Evolutionary conservation across 225 moss, liverwort and hornwort species (phyloP), one percentile per base, ranked within the genome.

Genomic region (Physcomitrellopsis africana): DNA sequence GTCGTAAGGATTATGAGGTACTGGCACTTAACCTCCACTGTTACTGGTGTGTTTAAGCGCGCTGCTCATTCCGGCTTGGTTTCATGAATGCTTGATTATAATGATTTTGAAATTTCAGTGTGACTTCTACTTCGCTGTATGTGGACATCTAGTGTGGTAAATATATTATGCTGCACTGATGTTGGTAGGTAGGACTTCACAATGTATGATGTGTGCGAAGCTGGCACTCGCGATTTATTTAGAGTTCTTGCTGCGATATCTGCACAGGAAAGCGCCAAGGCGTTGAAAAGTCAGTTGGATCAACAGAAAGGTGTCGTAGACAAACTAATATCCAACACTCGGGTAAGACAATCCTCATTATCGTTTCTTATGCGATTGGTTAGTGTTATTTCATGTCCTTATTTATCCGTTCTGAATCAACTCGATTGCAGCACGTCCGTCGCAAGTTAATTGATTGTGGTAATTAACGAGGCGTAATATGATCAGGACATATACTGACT

Each of bases 1-100:
- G 99, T 48, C 86, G 99, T 46, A 99, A 99, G 67, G 99, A 99
- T 70, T 95, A 99, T 67, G 93, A 93, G 92, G 94, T 94, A 81
- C 23, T 41, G 15, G 32, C 7, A 68, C 65, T 10, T 63, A 37
- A 51, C 19, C 41, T 58, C 2, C 11, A 49, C 52, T 51, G 51
- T 51, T n/a, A 56, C 11, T 51, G 67, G 47, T 10, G 60, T 29
- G 22, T 32, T 46, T 5, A 37, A 37, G 32, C 4, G 32, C 32
- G 0, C 1, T 37, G 10, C 11, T 43, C 29, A 17, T 59, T 37
- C 32, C 7, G 32, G 0, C 32, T 37, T 5, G 7, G 32, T 37
- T 37, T 37, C 7, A 4, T 37, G 32, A 37, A 37, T 7, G 32
- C 32, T 37, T 37, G 32, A 7, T 7, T 5, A 2, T 4, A 37